Conservation (phyloP, 1,284 basidiomycete genomes). For the Pseudozyma sp. region DNA sequence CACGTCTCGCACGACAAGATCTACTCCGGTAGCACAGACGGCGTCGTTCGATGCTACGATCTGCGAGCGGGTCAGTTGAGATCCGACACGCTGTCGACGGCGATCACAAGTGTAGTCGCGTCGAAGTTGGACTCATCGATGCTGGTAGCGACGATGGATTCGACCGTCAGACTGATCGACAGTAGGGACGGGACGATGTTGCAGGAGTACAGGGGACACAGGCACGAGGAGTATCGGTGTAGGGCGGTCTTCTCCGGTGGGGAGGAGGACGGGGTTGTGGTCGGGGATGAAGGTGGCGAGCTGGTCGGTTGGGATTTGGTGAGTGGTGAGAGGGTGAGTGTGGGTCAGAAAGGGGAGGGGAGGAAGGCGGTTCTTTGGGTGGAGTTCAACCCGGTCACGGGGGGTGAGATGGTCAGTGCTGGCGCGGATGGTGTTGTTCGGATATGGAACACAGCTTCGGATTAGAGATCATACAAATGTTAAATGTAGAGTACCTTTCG, state of each 20-base stretch:
- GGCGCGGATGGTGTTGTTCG: conserved; percentile 74
- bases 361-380: conserved; percentile 92
- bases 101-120: conserved; percentile 78
- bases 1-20: conserved; percentile 73
- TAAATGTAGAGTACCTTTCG: too few species aligned
- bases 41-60: conserved; percentile 90
- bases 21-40: conserved; percentile 85
- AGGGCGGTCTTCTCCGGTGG: conserved; percentile 85
- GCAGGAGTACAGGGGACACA: conserved; percentile 84
- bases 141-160: conserved; percentile 85
- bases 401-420: conserved; percentile 80
- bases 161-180: conserved; percentile 86
- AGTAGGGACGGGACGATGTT: conserved; percentile 82
- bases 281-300: conserved; percentile 87
- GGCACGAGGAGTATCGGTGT: conserved; percentile 80
- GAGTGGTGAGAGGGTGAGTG: conserved; percentile 11
- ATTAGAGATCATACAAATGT: neutral
- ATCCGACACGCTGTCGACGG: conserved; percentile 83
- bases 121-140: conserved; percentile 81
- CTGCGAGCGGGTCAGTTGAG: conserved; percentile 88
- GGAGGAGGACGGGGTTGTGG: conserved; percentile 81
- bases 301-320: conserved; percentile 94
- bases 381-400: conserved; percentile 77
- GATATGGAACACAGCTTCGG: conserved; percentile 45
- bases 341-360: conserved; percentile 74